Evolutionary conservation across 2,329 filamentous ascomycete species (phyloP).

Genomic region (Colletotrichum abscissum): DNA sequence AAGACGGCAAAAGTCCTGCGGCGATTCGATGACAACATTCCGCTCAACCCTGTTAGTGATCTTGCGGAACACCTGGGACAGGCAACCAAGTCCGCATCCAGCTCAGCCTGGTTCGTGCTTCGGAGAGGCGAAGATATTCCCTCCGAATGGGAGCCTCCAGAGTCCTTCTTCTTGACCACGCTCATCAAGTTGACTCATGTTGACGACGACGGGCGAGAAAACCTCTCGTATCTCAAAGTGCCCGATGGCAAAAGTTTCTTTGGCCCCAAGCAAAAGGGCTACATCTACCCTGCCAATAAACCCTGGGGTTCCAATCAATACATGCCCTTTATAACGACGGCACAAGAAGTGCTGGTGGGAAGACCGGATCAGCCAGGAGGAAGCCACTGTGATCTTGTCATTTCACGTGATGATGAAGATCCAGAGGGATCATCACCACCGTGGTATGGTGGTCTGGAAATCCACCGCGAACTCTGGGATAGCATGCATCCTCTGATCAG

Average conservation of each 20-base stretch:
- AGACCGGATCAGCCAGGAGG: not conserved
- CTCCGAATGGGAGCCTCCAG: conserved; percentile 38
- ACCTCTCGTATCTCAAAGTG: conserved; percentile 26
- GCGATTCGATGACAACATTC: conserved; percentile 1
- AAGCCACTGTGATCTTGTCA: conserved; percentile 8
- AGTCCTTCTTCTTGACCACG: conserved; percentile 31
- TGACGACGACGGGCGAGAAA: not conserved
- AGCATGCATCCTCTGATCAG: conserved; percentile 7
- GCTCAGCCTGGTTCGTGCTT: conserved; percentile 40
- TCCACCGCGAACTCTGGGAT: conserved; percentile 11
- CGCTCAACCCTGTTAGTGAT: not conserved
- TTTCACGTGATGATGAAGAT: not conserved
- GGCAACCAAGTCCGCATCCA: not conserved
- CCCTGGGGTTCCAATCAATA: conserved; percentile 43
- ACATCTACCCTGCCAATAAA: not conserved
- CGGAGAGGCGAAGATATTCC: conserved; percentile 14
- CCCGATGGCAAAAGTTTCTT: conserved; percentile 1
- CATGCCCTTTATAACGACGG: conserved; percentile 39
- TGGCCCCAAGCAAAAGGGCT: not conserved
- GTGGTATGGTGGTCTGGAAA: conserved; percentile 31
- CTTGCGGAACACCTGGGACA: not conserved
- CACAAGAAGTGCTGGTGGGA: conserved; percentile 42
- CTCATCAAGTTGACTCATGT: conserved; percentile 11
- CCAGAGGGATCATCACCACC: not conserved
- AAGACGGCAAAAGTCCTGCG: not conserved